Evolutionary conservation across 176 grass and related monocot genomes (phyloP).

Genomic region (Chloris gayana): DNA sequence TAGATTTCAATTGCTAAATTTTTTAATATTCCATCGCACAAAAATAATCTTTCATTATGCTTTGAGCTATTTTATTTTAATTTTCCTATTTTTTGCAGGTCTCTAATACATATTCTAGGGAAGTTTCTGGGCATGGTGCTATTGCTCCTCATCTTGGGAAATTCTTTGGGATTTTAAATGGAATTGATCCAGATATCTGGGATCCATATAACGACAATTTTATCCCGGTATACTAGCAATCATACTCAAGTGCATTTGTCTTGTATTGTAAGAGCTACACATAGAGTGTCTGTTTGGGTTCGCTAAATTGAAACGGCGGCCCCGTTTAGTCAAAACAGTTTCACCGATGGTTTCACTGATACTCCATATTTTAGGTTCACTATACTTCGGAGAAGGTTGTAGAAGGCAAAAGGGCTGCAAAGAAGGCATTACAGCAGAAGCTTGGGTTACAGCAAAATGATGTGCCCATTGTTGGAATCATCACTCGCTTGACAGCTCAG

Average conservation of each 20-base stretch:
- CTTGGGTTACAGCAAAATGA: conserved; percentile 70
- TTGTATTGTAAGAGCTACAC: neutral
- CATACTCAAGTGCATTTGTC: neutral
- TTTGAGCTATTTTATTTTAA: neutral
- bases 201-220: conserved; percentile 57
- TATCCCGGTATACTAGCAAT: conserved; percentile 51
- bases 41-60: neutral
- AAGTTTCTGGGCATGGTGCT: conserved; percentile 72
- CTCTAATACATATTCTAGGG: conserved; percentile 85
- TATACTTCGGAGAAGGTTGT: conserved; percentile 81
- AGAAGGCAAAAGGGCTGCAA: conserved; percentile 81
- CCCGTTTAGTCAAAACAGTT: neutral
- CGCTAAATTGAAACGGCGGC: conserved; percentile 6
- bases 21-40: neutral
- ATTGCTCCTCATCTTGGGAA: conserved; percentile 73
- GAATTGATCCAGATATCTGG: conserved; percentile 82
- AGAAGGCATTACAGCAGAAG: conserved; percentile 82
- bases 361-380: conserved; percentile 60
- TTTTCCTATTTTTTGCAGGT: conserved; percentile 47
- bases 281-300: neutral
- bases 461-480: conserved; percentile 71
- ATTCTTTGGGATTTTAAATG: conserved; percentile 64
- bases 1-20: conserved; percentile 1
- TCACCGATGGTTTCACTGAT: too few species aligned
- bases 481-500: conserved; percentile 83